phyloP scores from a whole-genome alignment of 768 basidiomycete species.

The Leccinum pellstonianum region DNA sequence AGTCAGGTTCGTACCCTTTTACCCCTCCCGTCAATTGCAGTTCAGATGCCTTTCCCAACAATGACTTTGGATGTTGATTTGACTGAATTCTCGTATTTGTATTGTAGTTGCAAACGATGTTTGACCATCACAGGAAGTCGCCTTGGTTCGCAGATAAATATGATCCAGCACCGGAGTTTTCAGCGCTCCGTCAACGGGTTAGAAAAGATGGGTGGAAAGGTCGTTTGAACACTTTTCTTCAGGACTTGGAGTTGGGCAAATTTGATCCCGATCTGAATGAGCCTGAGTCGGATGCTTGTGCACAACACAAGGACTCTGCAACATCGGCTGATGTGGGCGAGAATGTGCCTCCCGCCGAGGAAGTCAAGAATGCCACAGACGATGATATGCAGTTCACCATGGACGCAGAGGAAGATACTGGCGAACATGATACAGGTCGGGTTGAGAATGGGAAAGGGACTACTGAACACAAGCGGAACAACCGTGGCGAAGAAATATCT shows the following conservation, averaged over 20 bases:
- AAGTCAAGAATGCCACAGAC: conserved; percentile 53
- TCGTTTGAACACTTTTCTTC: conserved; percentile 66
- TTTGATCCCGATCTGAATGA: conserved; percentile 78
- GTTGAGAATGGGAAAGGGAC: conserved; percentile 58
- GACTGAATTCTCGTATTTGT: conserved; percentile 34
- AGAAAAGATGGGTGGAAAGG: conserved; percentile 85
- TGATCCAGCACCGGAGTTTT: conserved; percentile 71
- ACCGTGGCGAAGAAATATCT: conserved; percentile 69
- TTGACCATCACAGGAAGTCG: conserved; percentile 92
- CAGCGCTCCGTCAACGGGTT: conserved; percentile 70
- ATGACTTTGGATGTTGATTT: conserved; percentile 11
- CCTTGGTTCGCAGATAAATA: conserved; percentile 98
- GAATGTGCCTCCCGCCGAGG: conserved; percentile 42
- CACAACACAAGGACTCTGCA: conserved; percentile 53
- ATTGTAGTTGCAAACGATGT: conserved; percentile 90
- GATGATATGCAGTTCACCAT: conserved; percentile 76
- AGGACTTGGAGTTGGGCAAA: conserved; percentile 80
- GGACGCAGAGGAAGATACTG: conserved; percentile 70
- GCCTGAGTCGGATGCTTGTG: conserved; percentile 49
- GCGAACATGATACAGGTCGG: conserved; percentile 55
- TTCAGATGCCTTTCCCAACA: conserved; percentile 16
- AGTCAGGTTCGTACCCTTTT: conserved; percentile 68
- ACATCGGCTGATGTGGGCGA: conserved; percentile 38
- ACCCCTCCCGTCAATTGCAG: conserved; percentile 7
- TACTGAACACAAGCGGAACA: conserved; percentile 45